phyloP scores from a whole-genome alignment of 2,329 filamentous ascomycete species.

The Clonostachys chloroleuca region DNA sequence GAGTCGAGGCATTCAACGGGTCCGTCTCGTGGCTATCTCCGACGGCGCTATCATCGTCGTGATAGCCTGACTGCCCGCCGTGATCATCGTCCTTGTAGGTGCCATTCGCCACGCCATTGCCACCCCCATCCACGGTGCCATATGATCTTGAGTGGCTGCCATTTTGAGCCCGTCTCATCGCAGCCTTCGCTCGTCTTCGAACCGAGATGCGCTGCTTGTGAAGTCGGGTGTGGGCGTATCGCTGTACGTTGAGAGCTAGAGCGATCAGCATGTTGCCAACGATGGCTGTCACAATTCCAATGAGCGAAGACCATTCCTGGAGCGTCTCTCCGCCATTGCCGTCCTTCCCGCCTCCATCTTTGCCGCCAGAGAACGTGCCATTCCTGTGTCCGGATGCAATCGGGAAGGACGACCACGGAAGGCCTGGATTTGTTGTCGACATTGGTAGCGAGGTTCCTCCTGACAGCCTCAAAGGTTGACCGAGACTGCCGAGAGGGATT shows the following conservation, averaged over 20 bases:
- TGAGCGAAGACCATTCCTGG: constrained; percentile 83
- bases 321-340: constrained; percentile 31
- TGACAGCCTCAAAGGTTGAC: no score
- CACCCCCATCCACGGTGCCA: constrained; percentile 20
- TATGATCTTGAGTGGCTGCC: constrained; percentile 18
- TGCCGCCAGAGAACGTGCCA: not conserved
- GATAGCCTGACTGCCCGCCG: constrained; percentile 15
- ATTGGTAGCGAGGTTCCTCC: no score
- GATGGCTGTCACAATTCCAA: constrained; percentile 91
- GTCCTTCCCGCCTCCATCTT: not conserved
- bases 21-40: constrained; percentile 36
- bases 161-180: constrained; percentile 39
- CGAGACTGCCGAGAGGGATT: no score
- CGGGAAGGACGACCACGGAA: no score
- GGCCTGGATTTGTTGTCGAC: no score
- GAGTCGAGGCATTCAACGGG: constrained; percentile 46
- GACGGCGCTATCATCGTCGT: constrained; percentile 2
- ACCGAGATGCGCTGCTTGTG: constrained; percentile 63
- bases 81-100: constrained; percentile 19
- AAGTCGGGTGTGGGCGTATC: constrained; percentile 88
- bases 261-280: constrained; percentile 91
- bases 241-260: constrained; percentile 91
- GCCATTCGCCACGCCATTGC: constrained; percentile 13
- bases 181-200: constrained; percentile 48
- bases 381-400: no score